Conservation (phyloP, 768 basidiomycete genomes). For the Scleroderma citrinum region DNA sequence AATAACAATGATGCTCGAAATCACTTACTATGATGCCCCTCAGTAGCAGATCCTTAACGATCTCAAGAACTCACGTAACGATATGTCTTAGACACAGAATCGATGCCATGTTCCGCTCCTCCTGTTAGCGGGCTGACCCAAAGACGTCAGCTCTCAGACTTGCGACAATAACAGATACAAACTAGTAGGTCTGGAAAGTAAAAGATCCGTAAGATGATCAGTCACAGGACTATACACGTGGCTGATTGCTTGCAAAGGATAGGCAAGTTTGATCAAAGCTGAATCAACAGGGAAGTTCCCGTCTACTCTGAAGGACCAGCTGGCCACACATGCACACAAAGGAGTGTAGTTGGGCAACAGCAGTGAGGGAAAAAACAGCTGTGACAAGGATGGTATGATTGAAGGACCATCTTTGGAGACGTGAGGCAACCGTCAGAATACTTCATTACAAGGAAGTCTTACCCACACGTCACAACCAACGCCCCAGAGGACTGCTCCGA, state of each 20-base stretch:
- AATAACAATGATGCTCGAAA: conserved; percentile 51
- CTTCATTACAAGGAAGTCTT: neutral
- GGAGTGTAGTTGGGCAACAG: conserved; percentile 52
- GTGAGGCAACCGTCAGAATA: conserved; percentile 5
- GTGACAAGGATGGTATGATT: conserved; percentile 67
- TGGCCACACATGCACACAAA: conserved; percentile 46
- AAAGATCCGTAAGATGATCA: conserved; percentile 34
- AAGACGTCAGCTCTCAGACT: neutral
- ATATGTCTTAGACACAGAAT: conserved; percentile 65
- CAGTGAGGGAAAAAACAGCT: conserved; percentile 57
- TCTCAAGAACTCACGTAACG: conserved; percentile 44
- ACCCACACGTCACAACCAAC: conserved; percentile 67
- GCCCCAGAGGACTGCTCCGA: conserved; percentile 68
- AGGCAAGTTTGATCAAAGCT: conserved; percentile 70
- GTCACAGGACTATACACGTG: neutral
- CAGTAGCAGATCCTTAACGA: neutral
- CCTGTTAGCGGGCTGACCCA: conserved; percentile 47
- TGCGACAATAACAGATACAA: neutral
- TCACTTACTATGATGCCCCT: conserved; percentile 40
- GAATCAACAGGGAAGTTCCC: conserved; percentile 74
- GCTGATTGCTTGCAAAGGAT: conserved; percentile 46
- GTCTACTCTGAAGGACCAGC: conserved; percentile 65
- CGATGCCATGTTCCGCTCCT: conserved; percentile 65
- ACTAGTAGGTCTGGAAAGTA: conserved; percentile 51
- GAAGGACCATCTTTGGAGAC: conserved; percentile 46